Conservation (phyloP, 768 basidiomycete species). For the Phanerodontia chrysosporium region DNA sequence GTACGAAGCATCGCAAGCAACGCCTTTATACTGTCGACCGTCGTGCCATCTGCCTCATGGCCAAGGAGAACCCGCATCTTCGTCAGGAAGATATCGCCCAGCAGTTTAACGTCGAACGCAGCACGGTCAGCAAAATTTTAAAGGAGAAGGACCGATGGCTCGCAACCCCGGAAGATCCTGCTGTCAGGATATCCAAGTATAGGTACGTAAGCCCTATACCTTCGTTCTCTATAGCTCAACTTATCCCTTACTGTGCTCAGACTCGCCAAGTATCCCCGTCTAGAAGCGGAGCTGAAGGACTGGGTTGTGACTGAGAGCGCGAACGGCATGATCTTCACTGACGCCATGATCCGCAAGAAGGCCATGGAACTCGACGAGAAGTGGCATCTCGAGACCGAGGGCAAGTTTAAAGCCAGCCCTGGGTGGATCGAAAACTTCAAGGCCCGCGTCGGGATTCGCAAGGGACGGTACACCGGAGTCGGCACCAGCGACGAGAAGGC, state of each 20-base stretch:
- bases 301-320: conserved; percentile 57
- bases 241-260: conserved; percentile 31
- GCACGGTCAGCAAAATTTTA: conserved; percentile 91
- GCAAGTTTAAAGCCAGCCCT: conserved; percentile 86
- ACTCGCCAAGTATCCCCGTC: conserved; percentile 75
- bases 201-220: no score
- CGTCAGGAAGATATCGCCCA: conserved; percentile 84
- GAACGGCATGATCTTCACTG: conserved; percentile 49
- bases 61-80: conserved; percentile 56
- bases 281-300: conserved; percentile 60
- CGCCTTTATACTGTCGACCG: conserved; percentile 73
- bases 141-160: conserved; percentile 85
- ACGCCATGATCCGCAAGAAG: conserved; percentile 58
- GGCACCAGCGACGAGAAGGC: conserved; percentile 23
- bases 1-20: conserved; percentile 58
- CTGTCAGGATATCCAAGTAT: conserved; percentile 61
- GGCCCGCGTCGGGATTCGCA: conserved; percentile 69
- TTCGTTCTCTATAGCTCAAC: no score
- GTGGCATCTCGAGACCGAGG: conserved; percentile 44
- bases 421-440: conserved; percentile 95
- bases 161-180: conserved; percentile 55
- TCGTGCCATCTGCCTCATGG: conserved; percentile 69
- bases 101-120: conserved; percentile 76
- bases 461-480: conserved; percentile 51
- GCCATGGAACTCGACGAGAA: conserved; percentile 59